Evolutionary conservation across 2,329 filamentous ascomycete genomes (phyloP).

Genomic region (Cordyceps pruinosa): DNA sequence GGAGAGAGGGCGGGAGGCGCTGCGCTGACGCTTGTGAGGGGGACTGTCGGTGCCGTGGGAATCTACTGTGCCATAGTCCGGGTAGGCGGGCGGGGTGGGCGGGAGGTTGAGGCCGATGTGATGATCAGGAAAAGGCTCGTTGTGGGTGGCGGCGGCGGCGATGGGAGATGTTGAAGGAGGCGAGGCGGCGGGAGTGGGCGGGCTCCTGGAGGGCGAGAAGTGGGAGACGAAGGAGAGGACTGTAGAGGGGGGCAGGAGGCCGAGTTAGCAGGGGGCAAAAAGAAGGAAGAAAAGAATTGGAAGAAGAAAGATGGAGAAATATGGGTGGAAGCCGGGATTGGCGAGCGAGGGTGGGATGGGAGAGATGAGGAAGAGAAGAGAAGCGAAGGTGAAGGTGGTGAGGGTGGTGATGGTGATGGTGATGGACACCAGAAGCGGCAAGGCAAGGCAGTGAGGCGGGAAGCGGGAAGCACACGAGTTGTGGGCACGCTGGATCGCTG

Average conservation of each 20-base stretch:
- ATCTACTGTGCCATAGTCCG: constrained; percentile 23
- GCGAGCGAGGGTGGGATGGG: neutral
- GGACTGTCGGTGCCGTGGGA: constrained; percentile 36
- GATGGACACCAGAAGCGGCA: no score
- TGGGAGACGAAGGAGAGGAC: constrained; percentile 86
- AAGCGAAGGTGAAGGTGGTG: no score
- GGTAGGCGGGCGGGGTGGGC: constrained; percentile 31
- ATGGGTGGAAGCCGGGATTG: neutral
- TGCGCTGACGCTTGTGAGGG: constrained; percentile 37
- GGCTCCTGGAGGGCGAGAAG: constrained; percentile 48
- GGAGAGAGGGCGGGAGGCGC: constrained; percentile 65
- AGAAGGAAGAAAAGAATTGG: neutral
- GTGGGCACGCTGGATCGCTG: no score
- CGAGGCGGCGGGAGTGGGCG: constrained; percentile 39
- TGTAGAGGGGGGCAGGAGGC: constrained; percentile 29
- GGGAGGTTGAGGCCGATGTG: constrained; percentile 32
- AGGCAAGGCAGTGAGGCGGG: no score
- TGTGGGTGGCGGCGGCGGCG: constrained; percentile 35
- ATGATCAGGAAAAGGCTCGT: constrained; percentile 30
- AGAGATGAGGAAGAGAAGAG: no score
- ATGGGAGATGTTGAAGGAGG: constrained; percentile 27
- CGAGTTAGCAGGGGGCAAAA: neutral
- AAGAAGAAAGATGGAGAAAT: no score
- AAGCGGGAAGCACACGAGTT: no score
- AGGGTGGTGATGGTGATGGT: no score